These are phyloP conservation scores for Rhazya stricta DNA, from an alignment of 257 asterid species.

Conservation along the genomic window DNA sequence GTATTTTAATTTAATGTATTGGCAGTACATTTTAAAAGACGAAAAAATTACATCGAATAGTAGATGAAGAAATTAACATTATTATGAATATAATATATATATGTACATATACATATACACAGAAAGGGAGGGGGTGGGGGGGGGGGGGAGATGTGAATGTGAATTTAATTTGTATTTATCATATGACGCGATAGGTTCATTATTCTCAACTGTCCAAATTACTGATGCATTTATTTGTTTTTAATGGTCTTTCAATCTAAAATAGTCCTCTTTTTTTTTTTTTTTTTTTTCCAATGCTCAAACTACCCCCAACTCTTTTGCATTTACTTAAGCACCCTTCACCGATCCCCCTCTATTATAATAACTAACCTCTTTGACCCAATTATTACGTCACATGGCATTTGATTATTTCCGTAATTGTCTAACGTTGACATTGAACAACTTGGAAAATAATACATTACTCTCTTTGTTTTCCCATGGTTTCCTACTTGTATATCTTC, in stretches of 20 bases:
- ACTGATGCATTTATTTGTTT: conserved; percentile 79
- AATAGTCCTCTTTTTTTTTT: conserved; percentile 15
- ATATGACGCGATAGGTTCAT: conserved; percentile 65
- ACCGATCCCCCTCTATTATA: not conserved
- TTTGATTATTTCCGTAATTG: conserved; percentile 23
- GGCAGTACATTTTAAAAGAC: too few relatives aligned
- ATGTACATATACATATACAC: not conserved
- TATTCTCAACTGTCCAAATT: conserved; percentile 86
- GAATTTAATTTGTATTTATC: conserved; percentile 75
- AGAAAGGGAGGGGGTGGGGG: too few relatives aligned
- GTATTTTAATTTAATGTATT: too few relatives aligned
- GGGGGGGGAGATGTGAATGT: not conserved
- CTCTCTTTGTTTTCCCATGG: conserved; percentile 7
- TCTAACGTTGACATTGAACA: conserved; percentile 30
- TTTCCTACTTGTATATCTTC: too few relatives aligned
- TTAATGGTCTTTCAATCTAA: conserved; percentile 73
- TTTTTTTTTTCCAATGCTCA: conserved; percentile 19
- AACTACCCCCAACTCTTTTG: conserved; percentile 7
- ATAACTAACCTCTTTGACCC: conserved; percentile 29
- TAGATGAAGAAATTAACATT: not conserved
- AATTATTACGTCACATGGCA: conserved; percentile 43
- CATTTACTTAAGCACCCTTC: conserved; percentile 35
- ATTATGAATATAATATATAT: not conserved
- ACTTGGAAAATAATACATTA: conserved; percentile 15
- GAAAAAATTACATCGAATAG: too few relatives aligned